Evolutionary conservation across 2,329 filamentous ascomycete species (phyloP), one percentile per base, ranked within the genome.

Genomic region (Hysterium pulicare): DNA sequence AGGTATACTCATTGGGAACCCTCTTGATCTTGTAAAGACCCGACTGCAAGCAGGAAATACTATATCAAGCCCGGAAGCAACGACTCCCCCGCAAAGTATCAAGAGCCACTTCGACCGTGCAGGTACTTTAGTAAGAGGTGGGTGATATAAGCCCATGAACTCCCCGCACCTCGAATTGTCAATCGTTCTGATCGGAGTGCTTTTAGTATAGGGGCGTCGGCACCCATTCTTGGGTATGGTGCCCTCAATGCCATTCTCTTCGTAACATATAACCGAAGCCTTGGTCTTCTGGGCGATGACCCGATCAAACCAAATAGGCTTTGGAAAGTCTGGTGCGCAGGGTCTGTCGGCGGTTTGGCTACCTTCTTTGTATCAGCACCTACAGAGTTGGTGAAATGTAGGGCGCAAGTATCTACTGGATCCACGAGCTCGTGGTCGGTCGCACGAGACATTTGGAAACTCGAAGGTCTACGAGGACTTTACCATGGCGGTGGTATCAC

Each of bases 221-320:
- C 90, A 26, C 91, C 91, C 0, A 84, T 95, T 28, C 72, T 95
- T 4, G 88, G 88, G 53, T 95, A 95, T 68, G 91, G 91, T 49
- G 89, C 87, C 16, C 78, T 97, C 47, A 96, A 96, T 62, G 90
- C 89, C 30, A 72, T 96, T 13, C 81, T 96, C 16, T 96, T 95
- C 68, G 81, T 91, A 53, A 84, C 86, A 2, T 97, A 96, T 71
- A 95, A 95, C 64, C 85, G 87, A 44, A 84, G 83, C n/a, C 79
- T 91, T 56, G 72, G 74, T 17, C 66, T 81, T 13, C 71, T 96
- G 20, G 51, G 61, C 40, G 66, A 61, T 13, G 69, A 73, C 22
- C 70, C 74, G 16, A 36, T 43, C 10, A 40, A 43, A 4, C 56
- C 60, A 1, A 41, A 58, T 55, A 78, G 74, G 44, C 74, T 89